Evolutionary conservation across 2,329 filamentous ascomycete species (phyloP).

Genomic region (Pestalotiopsis sp.): DNA sequence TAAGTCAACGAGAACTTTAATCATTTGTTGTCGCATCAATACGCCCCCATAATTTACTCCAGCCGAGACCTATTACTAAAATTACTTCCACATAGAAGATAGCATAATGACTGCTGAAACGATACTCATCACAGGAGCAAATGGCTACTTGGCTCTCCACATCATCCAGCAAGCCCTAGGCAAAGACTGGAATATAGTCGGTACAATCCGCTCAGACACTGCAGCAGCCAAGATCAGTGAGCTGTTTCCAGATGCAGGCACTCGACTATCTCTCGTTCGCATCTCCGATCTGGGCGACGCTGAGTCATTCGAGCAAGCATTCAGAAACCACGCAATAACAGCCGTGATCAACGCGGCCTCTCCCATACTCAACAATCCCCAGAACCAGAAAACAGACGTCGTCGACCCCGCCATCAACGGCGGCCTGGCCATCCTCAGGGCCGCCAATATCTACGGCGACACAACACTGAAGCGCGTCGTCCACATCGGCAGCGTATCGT

Average conservation of each 20-base stretch:
- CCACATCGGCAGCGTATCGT: not conserved
- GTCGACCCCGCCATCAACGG: constrained; percentile 2
- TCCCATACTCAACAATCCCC: not conserved
- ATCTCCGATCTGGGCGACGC: not conserved
- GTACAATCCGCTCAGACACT: not conserved
- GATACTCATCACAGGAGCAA: constrained; percentile 5
- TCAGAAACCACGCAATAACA: not conserved
- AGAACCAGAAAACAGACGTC: constrained; percentile 4
- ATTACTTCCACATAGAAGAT: not conserved
- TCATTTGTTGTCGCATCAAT: no score
- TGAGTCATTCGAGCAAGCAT: not conserved
- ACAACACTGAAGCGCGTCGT: not conserved
- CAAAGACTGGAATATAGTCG: constrained; percentile 7
- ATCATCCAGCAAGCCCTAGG: not conserved
- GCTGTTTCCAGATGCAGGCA: not conserved
- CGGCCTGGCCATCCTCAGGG: not conserved
- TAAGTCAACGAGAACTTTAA: no score
- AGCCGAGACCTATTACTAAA: not conserved
- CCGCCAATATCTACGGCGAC: not conserved
- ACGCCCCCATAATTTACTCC: not conserved
- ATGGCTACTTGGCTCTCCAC: constrained; percentile 5
- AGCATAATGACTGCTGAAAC: not conserved
- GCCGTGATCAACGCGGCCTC: not conserved
- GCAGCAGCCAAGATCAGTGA: not conserved
- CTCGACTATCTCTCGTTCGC: not conserved